Percentiles rank a stretch among this genome's conserved stretches.
Conservation (phyloP, 768 basidiomycete genomes). For the Amanita brunnescens region DNA sequence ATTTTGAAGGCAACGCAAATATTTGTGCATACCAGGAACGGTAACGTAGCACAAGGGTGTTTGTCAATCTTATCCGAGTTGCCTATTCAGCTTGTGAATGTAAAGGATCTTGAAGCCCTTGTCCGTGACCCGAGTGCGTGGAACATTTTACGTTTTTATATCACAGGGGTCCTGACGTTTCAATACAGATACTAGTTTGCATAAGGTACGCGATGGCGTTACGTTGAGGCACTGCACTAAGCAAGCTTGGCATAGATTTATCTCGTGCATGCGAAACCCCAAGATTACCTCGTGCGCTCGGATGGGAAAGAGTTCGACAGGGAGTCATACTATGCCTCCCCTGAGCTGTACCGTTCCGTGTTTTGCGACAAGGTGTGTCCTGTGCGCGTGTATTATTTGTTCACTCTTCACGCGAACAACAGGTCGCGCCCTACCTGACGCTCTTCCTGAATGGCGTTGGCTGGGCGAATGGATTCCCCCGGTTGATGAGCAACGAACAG, state of each 20-base stretch:
- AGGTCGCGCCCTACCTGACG: conserved; percentile 83
- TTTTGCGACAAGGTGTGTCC: conserved; percentile 61
- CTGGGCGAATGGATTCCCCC: conserved; percentile 73
- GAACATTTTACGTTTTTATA: neutral
- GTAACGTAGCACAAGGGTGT: conserved; percentile 77
- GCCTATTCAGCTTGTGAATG: conserved; percentile 49
- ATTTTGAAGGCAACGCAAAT: neutral
- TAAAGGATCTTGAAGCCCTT: conserved; percentile 48
- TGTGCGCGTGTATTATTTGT: neutral
- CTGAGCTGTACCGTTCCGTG: conserved; percentile 52
- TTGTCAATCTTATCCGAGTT: conserved; percentile 65
- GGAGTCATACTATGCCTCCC: conserved; percentile 64
- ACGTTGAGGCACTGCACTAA: neutral
- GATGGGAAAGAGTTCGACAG: conserved; percentile 55
- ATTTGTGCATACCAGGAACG: conserved; percentile 38
- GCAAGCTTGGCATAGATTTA: conserved; percentile 44
- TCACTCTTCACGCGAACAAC: neutral
- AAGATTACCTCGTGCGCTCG: conserved; percentile 58
- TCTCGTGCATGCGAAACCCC: conserved; percentile 59
- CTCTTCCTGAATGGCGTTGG: conserved; percentile 83
- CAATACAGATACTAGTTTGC: conserved; percentile 41
- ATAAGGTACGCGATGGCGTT: conserved; percentile 34
- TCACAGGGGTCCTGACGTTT: conserved; percentile 1
- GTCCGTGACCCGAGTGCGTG: conserved; percentile 40
- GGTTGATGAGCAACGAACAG: conserved; percentile 65